phyloP scores from a whole-genome alignment of 2,329 filamentous ascomycete genomes.

The Aspergillus piperis region DNA sequence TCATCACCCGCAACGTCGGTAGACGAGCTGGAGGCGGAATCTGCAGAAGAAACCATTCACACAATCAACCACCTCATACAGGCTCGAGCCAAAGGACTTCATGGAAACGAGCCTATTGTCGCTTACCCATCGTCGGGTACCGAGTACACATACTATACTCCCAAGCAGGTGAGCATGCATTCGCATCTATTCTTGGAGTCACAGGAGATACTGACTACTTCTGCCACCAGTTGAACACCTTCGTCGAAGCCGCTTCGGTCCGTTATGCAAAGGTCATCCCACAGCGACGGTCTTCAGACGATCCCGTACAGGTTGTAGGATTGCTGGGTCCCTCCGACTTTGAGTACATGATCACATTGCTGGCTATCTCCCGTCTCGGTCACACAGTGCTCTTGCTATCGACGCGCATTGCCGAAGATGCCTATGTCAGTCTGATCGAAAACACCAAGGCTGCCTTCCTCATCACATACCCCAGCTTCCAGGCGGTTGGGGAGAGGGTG shows the following conservation, averaged over 20 bases:
- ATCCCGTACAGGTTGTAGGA: slow-evolving; percentile 26
- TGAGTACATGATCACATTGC: slow-evolving; percentile 26
- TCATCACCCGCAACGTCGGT: slow-evolving; percentile 13
- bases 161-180: slow-evolving; percentile 13
- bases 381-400: slow-evolving; percentile 29
- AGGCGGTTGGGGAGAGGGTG: slow-evolving; percentile 25
- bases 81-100: slow-evolving; percentile 11
- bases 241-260: slow-evolving; percentile 22
- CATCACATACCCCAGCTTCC: slow-evolving; percentile 21
- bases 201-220: not conserved
- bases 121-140: slow-evolving; percentile 19
- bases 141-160: slow-evolving; percentile 22
- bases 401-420: slow-evolving; percentile 26
- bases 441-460: slow-evolving; percentile 24
- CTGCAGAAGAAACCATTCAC: slow-evolving; percentile 13
- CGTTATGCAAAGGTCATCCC: slow-evolving; percentile 21
- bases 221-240: slow-evolving; percentile 16
- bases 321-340: slow-evolving; percentile 28
- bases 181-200: accelerated
- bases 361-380: slow-evolving; percentile 24
- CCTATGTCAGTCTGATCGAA: slow-evolving; percentile 24
- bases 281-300: slow-evolving; percentile 20
- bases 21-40: not conserved
- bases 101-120: slow-evolving; percentile 18
- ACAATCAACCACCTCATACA: slow-evolving; percentile 19